Conservation (phyloP, 2,329 filamentous ascomycete species). For the Trichoderma lentiforme region DNA sequence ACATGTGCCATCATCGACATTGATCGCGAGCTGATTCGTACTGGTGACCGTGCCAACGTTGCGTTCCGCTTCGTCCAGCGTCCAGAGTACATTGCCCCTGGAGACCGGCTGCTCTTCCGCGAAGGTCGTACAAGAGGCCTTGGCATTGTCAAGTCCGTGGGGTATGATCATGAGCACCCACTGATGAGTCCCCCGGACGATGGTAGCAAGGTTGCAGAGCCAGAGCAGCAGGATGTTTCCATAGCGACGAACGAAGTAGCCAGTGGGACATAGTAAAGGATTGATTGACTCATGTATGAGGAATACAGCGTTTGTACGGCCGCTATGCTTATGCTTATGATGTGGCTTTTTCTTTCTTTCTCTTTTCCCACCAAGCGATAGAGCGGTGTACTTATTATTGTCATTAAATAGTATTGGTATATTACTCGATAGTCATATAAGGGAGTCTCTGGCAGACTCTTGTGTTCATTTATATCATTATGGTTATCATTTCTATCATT, state of each 20-base stretch:
- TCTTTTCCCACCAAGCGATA: background rate
- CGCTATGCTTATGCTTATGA: background rate
- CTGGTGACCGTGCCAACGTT: conserved; percentile 88
- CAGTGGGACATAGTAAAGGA: background rate
- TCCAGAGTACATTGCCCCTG: conserved; percentile 85
- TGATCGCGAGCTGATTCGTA: conserved; percentile 91
- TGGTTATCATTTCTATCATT: background rate
- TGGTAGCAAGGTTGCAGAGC: conserved; percentile 4
- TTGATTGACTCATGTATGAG: background rate
- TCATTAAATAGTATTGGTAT: background rate
- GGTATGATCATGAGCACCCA: conserved; percentile 69
- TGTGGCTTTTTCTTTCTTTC: background rate
- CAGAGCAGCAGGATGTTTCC: background rate
- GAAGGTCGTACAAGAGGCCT: conserved; percentile 94
- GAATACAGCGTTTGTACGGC: background rate
- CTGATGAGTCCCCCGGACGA: conserved; percentile 29
- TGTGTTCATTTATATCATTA: background rate
- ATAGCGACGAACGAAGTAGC: background rate
- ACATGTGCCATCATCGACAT: conserved; percentile 98
- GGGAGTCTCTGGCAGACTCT: background rate
- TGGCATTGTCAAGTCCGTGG: conserved; percentile 87
- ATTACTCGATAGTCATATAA: background rate
- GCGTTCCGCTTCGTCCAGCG: conserved; percentile 93
- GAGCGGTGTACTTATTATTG: background rate
- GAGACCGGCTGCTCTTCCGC: conserved; percentile 86